Percentiles rank a stretch among this genome's conserved stretches.
Conservation (phyloP, 768 basidiomycete species). For the Dacryopinax primogenitus region DNA sequence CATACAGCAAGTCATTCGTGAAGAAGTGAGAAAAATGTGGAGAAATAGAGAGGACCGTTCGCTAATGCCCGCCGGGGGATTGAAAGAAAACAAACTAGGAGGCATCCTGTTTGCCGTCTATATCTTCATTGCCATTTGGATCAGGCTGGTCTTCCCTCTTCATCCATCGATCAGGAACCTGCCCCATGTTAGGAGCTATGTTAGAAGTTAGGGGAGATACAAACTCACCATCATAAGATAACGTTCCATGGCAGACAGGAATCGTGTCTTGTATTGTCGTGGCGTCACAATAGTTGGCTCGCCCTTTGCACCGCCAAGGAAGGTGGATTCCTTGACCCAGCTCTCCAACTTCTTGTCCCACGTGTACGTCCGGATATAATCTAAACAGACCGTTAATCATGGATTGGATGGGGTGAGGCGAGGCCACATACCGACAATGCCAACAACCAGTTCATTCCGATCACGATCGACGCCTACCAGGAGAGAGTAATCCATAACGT, state of each 20-base stretch:
- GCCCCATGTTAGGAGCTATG: constrained; percentile 12
- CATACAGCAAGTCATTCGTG: background rate
- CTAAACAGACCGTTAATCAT: constrained; percentile 29
- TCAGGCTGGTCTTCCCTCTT: constrained; percentile 68
- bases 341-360: constrained; percentile 99
- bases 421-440: constrained; percentile 73
- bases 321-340: constrained; percentile 92
- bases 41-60: background rate
- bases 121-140: background rate
- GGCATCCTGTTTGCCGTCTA: background rate
- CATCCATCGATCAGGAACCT: constrained; percentile 89
- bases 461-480: constrained; percentile 88
- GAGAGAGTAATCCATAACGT: constrained; percentile 96
- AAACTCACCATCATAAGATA: constrained; percentile 68
- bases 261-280: constrained; percentile 81
- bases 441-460: constrained; percentile 83
- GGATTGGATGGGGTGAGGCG: background rate
- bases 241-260: constrained; percentile 76
- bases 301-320: constrained; percentile 67
- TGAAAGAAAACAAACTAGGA: background rate
- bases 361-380: constrained; percentile 90
- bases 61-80: background rate
- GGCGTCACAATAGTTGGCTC: constrained; percentile 97
- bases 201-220: background rate
- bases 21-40: background rate